These are phyloP conservation scores for Penicillium antarcticum DNA, from an alignment of 495 filamentous ascomycete genomes.

Conservation along the genomic window DNA sequence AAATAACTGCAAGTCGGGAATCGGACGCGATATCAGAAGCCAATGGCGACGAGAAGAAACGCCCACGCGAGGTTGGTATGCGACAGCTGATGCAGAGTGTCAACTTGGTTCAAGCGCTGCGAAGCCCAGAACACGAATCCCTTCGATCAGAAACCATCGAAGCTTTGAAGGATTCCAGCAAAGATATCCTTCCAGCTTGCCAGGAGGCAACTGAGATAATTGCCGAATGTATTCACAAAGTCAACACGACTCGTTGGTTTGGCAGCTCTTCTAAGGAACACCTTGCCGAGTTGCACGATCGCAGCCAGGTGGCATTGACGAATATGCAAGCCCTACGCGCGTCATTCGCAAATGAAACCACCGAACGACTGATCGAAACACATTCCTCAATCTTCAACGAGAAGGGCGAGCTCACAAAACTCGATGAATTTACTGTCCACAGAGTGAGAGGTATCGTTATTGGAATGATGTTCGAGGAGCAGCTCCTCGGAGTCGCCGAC, in stretches of 20 bases:
- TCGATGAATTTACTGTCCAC: conserved; percentile 10
- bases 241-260: conserved; percentile 28
- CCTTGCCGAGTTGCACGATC: conserved; percentile 13
- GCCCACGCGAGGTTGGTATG: conserved; percentile 20
- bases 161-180: conserved; percentile 18
- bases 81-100: conserved; percentile 26
- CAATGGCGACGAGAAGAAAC: conserved; percentile 14
- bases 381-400: conserved; percentile 27
- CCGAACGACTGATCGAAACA: conserved; percentile 21
- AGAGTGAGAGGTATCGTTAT: conserved; percentile 17
- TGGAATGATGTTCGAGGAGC: conserved; percentile 32
- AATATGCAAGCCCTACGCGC: conserved; percentile 14
- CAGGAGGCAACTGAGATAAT: conserved; percentile 16
- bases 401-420: conserved; percentile 13
- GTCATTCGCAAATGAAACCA: conserved; percentile 21
- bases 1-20: conserved; percentile 4
- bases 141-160: conserved; percentile 24
- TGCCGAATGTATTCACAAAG: conserved; percentile 19
- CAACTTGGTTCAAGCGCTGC: conserved; percentile 20
- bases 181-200: conserved; percentile 21
- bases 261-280: conserved; percentile 15
- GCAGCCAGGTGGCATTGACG: conserved; percentile 11
- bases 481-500: conserved; percentile 20
- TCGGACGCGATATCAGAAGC: conserved; percentile 6
- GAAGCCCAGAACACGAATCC: conserved; percentile 21